Evolutionary conservation across 129 eudicot species (phyloP).

Genomic region (Chrysanthemum makinoi): DNA sequence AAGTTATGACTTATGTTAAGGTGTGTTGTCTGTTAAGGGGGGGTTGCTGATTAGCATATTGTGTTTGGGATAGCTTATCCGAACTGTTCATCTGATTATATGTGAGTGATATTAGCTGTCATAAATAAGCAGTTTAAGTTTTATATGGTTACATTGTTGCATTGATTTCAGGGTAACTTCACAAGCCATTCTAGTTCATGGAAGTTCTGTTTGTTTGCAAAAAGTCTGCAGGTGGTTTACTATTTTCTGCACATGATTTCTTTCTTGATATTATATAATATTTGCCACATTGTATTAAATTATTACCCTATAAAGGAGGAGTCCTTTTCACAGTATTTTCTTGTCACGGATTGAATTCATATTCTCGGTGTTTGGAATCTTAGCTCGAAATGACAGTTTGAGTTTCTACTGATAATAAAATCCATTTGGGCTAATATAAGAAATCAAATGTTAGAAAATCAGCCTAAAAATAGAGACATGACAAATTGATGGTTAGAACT

Average conservation of each 20-base stretch:
- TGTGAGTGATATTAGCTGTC: no score
- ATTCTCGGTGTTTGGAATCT: background rate
- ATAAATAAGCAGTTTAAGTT: background rate
- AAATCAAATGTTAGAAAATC: background rate
- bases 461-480: constrained; percentile 1
- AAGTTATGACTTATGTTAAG: no score
- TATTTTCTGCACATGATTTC: constrained; percentile 18
- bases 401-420: constrained; percentile 2
- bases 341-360: constrained; percentile 4
- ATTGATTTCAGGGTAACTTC: constrained; percentile 22
- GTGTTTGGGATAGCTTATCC: no score
- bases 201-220: constrained; percentile 21
- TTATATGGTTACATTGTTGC: background rate
- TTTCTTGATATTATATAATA: constrained; percentile 19
- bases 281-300: constrained; percentile 10
- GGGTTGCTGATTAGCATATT: no score
- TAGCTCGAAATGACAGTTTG: background rate
- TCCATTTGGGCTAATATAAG: constrained; percentile 7
- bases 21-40: no score
- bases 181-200: constrained; percentile 24
- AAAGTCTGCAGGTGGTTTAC: constrained; percentile 24
- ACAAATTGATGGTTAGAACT: background rate
- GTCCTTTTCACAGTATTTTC: background rate
- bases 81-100: no score
- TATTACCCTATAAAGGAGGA: constrained; percentile 14